phyloP scores from a whole-genome alignment of 768 basidiomycete genomes.

The Boletus sp. region DNA sequence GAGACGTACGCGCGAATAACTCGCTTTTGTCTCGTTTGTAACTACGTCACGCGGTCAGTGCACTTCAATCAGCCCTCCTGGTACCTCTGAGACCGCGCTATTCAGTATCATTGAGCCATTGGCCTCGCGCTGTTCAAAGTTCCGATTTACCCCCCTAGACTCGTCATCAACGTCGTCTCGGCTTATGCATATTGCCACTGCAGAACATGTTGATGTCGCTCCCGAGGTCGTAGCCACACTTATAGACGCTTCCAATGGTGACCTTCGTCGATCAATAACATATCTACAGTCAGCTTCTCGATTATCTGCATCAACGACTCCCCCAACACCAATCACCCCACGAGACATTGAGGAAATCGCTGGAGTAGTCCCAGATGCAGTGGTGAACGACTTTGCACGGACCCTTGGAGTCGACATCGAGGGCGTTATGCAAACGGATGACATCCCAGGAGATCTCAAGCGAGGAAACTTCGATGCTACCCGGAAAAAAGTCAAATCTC shows the following conservation, averaged over 20 bases:
- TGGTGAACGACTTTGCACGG: slow-evolving; percentile 66
- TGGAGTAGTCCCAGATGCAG: slow-evolving; percentile 81
- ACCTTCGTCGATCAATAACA: slow-evolving; percentile 95
- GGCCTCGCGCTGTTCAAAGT: slow-evolving; percentile 98
- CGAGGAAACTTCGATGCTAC: slow-evolving; percentile 56
- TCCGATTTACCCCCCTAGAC: slow-evolving; percentile 94
- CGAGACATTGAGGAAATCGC: slow-evolving; percentile 94
- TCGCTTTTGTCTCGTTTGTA: slow-evolving; percentile 96
- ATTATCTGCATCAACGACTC: slow-evolving; percentile 69
- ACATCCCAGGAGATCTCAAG: slow-evolving; percentile 20
- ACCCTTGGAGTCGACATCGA: slow-evolving; percentile 70
- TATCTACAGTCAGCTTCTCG: slow-evolving; percentile 95
- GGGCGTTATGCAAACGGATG: slow-evolving; percentile 54
- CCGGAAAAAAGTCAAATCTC: slow-evolving; percentile 65
- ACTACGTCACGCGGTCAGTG: slow-evolving; percentile 93
- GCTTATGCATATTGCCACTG: slow-evolving; percentile 74
- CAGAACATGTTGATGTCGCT: slow-evolving; percentile 64
- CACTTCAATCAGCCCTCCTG: not conserved
- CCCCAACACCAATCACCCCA: slow-evolving; percentile 72
- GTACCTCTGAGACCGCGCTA: not conserved
- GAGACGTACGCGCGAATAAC: slow-evolving; percentile 98
- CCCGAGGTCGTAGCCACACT: slow-evolving; percentile 66
- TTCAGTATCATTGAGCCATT: slow-evolving; percentile 95
- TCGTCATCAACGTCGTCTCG: slow-evolving; percentile 69
- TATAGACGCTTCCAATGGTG: slow-evolving; percentile 81